A percentile compares a stretch with the other conserved stretches of the same genome.
Conservation (phyloP, 768 basidiomycete genomes). For the Tulasnella sp. region DNA sequence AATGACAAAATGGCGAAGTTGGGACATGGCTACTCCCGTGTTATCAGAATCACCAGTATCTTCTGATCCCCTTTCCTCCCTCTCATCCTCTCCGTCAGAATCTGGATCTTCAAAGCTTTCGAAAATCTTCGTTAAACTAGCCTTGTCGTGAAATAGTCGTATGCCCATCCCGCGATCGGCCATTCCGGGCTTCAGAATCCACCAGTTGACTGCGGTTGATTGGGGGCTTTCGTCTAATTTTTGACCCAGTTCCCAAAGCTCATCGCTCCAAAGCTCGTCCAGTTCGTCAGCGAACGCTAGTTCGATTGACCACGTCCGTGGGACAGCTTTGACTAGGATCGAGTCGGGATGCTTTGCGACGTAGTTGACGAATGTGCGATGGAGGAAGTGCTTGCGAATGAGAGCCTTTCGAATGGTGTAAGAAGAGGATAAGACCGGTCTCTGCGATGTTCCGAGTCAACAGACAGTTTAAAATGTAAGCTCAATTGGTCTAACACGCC, state of each 20-base stretch:
- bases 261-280: conserved; percentile 86
- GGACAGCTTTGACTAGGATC: conserved; percentile 41
- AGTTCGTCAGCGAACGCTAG: conserved; percentile 87
- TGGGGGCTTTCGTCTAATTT: conserved; percentile 36
- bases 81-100: conserved; percentile 35
- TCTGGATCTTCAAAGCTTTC: conserved; percentile 60
- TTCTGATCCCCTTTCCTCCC: conserved; percentile 23
- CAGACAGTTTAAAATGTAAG: not conserved
- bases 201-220: conserved; percentile 44
- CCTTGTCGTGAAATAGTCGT: conserved; percentile 71
- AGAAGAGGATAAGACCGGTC: conserved; percentile 51
- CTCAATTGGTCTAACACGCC: not conserved
- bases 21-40: conserved; percentile 60
- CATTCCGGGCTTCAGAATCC: conserved; percentile 96
- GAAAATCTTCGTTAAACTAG: conserved; percentile 61
- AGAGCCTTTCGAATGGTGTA: conserved; percentile 87
- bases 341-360: conserved; percentile 57
- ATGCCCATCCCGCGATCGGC: conserved; percentile 94
- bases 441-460: not conserved
- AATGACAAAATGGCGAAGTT: conserved; percentile 89
- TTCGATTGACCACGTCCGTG: conserved; percentile 74
- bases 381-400: conserved; percentile 89
- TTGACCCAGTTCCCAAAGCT: conserved; percentile 75
- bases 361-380: conserved; percentile 60
- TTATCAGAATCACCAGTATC: conserved; percentile 21